A percentile compares a stretch with the other conserved stretches of the same genome.
These are phyloP conservation scores for Limtongia smithiae DNA, from an alignment of 805 yeast genomes.

Conservation along the genomic window DNA sequence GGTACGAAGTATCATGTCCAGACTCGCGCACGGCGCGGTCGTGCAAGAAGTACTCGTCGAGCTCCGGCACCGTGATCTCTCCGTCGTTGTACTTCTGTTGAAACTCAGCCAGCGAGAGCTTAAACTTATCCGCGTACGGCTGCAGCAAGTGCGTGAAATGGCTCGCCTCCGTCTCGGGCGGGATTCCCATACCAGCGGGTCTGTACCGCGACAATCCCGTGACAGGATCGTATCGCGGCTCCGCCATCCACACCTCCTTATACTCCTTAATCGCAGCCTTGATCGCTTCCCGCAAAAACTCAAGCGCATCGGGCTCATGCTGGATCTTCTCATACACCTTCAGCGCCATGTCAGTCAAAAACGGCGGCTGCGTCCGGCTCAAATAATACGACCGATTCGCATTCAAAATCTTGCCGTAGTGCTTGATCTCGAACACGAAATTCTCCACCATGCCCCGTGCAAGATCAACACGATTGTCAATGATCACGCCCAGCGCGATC, in stretches of 20 bases:
- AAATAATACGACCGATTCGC: slow-evolving; percentile 91
- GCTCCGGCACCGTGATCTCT: slow-evolving; percentile 64
- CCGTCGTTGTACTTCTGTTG: slow-evolving; percentile 66
- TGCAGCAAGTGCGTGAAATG: slow-evolving; percentile 72
- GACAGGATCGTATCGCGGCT: slow-evolving; percentile 66
- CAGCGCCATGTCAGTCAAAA: slow-evolving; percentile 86
- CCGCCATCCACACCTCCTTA: slow-evolving; percentile 67
- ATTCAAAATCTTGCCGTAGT: slow-evolving; percentile 88
- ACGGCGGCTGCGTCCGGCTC: slow-evolving; percentile 94
- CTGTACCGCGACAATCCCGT: slow-evolving; percentile 87
- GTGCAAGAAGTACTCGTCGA: slow-evolving; percentile 84
- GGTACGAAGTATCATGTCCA: slow-evolving; percentile 91
- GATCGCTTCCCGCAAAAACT: slow-evolving; percentile 61
- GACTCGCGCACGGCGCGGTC: slow-evolving; percentile 95
- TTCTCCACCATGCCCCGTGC: slow-evolving; percentile 90
- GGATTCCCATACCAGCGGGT: slow-evolving; percentile 89
- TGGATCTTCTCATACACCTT: slow-evolving; percentile 57
- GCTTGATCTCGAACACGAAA: slow-evolving; percentile 81
- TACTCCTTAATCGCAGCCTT: slow-evolving; percentile 86
- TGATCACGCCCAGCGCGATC: slow-evolving; percentile 77
- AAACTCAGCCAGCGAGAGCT: slow-evolving; percentile 57
- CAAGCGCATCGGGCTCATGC: slow-evolving; percentile 43
- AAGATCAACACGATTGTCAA: slow-evolving; percentile 60
- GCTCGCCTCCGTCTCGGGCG: slow-evolving; percentile 91
- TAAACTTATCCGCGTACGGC: slow-evolving; percentile 65